phyloP scores from a whole-genome alignment of 2,329 filamentous ascomycete species.

The Penicillium brasilianum region DNA sequence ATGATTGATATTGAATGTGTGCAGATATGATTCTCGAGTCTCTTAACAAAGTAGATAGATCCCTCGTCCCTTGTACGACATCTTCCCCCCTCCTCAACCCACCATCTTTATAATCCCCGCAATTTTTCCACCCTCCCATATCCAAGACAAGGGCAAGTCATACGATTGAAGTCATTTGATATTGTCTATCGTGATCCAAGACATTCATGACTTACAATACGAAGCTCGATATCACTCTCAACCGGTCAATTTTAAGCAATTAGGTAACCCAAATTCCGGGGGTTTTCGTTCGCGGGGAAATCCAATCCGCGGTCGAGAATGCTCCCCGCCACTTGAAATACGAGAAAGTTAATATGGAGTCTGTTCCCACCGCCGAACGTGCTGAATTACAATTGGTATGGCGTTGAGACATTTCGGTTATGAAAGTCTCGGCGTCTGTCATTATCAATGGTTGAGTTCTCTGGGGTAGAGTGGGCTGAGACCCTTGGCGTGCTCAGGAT shows the following conservation, averaged over 20 bases:
- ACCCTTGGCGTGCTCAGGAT: neutral
- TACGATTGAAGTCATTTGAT: neutral
- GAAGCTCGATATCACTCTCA: neutral
- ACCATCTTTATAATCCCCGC: neutral
- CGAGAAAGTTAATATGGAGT: conserved; percentile 13
- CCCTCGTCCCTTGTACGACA: neutral
- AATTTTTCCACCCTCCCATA: neutral
- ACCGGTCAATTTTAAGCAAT: neutral
- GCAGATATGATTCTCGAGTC: neutral
- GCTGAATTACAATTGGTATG: conserved; percentile 13
- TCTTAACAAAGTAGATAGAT: neutral
- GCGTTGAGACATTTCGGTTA: conserved; percentile 18
- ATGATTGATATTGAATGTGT: neutral
- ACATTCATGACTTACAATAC: neutral
- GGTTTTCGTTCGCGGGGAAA: neutral
- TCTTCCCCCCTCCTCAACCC: neutral
- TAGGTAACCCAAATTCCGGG: neutral
- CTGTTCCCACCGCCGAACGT: neutral
- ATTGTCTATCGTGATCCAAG: neutral
- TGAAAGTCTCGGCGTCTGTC: conserved; percentile 1
- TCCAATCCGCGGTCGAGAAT: neutral
- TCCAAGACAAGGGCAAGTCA: neutral
- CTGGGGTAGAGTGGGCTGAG: neutral
- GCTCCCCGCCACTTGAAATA: conserved; percentile 14
- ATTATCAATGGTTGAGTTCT: neutral